Evolutionary conservation across 129 eudicot genomes (phyloP), one percentile per base, ranked within the genome.

Genomic region (Arctium minus): DNA sequence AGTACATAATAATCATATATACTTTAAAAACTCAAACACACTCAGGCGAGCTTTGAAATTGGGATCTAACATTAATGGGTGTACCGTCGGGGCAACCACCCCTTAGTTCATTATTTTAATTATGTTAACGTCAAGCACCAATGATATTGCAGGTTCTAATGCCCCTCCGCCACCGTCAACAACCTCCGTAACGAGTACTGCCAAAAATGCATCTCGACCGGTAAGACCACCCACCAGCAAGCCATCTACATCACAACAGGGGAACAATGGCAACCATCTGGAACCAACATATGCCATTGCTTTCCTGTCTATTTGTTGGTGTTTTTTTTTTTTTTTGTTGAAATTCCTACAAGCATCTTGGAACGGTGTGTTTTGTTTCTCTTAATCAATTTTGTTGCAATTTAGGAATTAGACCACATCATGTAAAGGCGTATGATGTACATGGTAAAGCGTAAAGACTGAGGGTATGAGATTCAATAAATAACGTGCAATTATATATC

Each of bases 101-200:
- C 8, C 2, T 64, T 18, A 64, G 10, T 44, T 70, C 17, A 70
- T 18, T 71, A 8, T 40, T 75, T 42, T 46, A 15, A 17, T 74
- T 60, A 40, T 39, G 74, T 60, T 48, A 76, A 77, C 67, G 11
- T 50, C 36, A 44, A 80, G 73, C 36, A 42, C 27, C 32, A 36
- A 12, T 13, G 27, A 44, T 46, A 32, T 62, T 78, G 79, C 75
- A 84, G 86, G 79, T 84, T 72, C 82, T 60, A 72, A 72, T 60
- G 79, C 68, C 29, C 76, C 38, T 38, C 48, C 79, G 2, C 82
- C 82, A 38, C 79, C 82, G 33, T 22, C 82, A 39, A 31, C 77
- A 48, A 70, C 30, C 42, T 77, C 64, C 72, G 37, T 5, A 31
- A 78, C 86, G 1, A 39, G 56, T 56, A 62, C 83, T 2, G 7